A percentile compares a stretch with the other conserved stretches of the same genome.
These are phyloP conservation scores for Raddia guianensis DNA, from an alignment of 176 grass and related monocot species.

Conservation along the genomic window DNA sequence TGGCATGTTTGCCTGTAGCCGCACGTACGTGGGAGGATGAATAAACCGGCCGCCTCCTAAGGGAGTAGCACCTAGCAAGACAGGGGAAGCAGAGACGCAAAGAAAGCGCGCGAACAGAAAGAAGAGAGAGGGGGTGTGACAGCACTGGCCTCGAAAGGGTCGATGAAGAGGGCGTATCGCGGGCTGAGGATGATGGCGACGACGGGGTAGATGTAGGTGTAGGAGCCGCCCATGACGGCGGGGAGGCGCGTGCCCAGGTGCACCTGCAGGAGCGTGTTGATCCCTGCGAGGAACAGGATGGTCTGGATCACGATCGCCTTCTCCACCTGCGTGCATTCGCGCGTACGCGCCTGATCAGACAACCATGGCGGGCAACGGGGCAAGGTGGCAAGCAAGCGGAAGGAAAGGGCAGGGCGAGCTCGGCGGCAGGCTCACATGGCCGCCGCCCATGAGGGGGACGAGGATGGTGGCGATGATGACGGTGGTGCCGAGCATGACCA, in stretches of 20 bases:
- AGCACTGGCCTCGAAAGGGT: slow-evolving; percentile 62
- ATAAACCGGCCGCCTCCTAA: no score
- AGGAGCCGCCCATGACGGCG: slow-evolving; percentile 78
- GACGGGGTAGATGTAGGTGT: slow-evolving; percentile 71
- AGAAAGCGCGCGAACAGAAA: neutral
- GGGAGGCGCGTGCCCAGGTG: slow-evolving; percentile 80
- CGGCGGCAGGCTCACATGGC: slow-evolving; percentile 46
- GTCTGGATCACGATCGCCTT: slow-evolving; percentile 96
- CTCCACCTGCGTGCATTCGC: slow-evolving; percentile 57
- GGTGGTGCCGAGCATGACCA: slow-evolving; percentile 96
- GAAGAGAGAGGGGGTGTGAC: neutral
- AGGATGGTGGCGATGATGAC: slow-evolving; percentile 87
- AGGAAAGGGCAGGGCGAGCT: no score
- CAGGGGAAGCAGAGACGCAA: neutral
- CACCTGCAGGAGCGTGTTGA: slow-evolving; percentile 91
- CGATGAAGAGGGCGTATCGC: slow-evolving; percentile 61
- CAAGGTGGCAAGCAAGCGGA: neutral
- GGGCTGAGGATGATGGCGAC: slow-evolving; percentile 80
- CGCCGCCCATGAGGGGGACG: slow-evolving; percentile 92
- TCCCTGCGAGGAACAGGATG: slow-evolving; percentile 82
- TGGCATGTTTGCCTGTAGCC: no score
- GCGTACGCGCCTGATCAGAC: no score
- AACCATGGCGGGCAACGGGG: neutral
- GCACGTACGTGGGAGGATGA: no score
- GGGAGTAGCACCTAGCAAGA: no score